These are phyloP conservation scores for Aureobasidium uvarum DNA, from an alignment of 2,329 filamentous ascomycete genomes.

Conservation along the genomic window DNA sequence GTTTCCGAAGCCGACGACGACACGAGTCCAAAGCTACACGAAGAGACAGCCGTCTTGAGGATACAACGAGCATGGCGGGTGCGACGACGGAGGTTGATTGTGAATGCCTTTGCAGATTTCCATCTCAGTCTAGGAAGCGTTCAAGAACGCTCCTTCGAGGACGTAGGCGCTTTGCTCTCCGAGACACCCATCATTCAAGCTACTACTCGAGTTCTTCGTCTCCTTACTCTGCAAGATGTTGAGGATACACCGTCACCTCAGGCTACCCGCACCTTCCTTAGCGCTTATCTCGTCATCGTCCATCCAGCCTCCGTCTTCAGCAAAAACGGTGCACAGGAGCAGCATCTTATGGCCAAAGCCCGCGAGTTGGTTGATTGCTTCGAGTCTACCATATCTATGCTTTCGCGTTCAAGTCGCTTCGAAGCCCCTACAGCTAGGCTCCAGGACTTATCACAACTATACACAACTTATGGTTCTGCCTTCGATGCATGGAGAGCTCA, in stretches of 20 bases:
- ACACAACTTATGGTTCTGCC: constrained; percentile 71
- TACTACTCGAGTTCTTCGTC: constrained; percentile 65
- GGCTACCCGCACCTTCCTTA: constrained; percentile 73
- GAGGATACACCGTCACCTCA: constrained; percentile 59
- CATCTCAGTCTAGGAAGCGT: constrained; percentile 70
- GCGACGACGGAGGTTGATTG: constrained; percentile 55
- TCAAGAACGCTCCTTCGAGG: constrained; percentile 68
- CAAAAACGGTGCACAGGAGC: constrained; percentile 66
- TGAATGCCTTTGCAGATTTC: constrained; percentile 65
- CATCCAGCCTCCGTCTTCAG: constrained; percentile 76
- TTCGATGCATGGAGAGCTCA: constrained; percentile 83
- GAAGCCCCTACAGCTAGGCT: constrained; percentile 62
- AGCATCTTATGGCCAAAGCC: constrained; percentile 74
- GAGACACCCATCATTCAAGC: constrained; percentile 64
- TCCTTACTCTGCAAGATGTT: constrained; percentile 68
- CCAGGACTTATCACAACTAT: constrained; percentile 64
- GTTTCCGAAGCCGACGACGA: constrained; percentile 50
- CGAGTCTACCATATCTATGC: constrained; percentile 66
- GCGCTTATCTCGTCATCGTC: constrained; percentile 74
- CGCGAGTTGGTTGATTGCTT: constrained; percentile 75
- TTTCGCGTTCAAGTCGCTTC: constrained; percentile 65
- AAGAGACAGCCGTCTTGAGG: constrained; percentile 61
- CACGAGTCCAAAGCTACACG: constrained; percentile 46
- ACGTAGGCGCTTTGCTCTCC: constrained; percentile 66
- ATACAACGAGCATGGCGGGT: constrained; percentile 72